A percentile compares a stretch with the other conserved stretches of the same genome.
Conservation (phyloP, 768 basidiomycete genomes). For the Termitomyces heimii region DNA sequence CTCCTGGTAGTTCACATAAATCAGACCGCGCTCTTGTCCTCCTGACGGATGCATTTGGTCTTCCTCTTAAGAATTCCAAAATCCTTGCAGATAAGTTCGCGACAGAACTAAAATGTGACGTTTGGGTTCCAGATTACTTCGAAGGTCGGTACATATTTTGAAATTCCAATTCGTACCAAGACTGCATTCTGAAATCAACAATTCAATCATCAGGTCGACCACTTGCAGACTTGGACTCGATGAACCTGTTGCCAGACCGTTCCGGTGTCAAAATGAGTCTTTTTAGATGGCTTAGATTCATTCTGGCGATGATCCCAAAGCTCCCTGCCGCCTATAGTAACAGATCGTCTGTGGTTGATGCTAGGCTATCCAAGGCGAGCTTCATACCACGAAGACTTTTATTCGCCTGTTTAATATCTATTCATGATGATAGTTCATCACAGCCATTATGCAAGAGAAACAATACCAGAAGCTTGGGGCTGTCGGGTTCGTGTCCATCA, state of each 20-base stretch:
- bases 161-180: neutral
- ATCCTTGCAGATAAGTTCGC: conserved; percentile 53
- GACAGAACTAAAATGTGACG: conserved; percentile 45
- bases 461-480: conserved; percentile 35
- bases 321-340: conserved; percentile 26
- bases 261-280: conserved; percentile 26
- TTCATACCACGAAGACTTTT: neutral
- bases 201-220: conserved; percentile 21
- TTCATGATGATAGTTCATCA: conserved; percentile 24
- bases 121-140: conserved; percentile 63
- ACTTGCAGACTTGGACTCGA: conserved; percentile 18
- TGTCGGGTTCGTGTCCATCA: conserved; percentile 24
- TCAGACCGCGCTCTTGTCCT: conserved; percentile 36
- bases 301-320: conserved; percentile 18
- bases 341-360: conserved; percentile 26
- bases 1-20: conserved; percentile 15
- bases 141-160: conserved; percentile 30
- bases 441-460: conserved; percentile 27
- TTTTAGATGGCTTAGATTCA: conserved; percentile 24
- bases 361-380: conserved; percentile 16
- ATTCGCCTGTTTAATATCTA: neutral
- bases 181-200: neutral
- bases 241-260: conserved; percentile 23
- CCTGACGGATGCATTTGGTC: conserved; percentile 56
- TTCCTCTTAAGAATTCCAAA: conserved; percentile 47